Conservation (phyloP, 768 basidiomycete species). For the Tulasnella sp. region DNA sequence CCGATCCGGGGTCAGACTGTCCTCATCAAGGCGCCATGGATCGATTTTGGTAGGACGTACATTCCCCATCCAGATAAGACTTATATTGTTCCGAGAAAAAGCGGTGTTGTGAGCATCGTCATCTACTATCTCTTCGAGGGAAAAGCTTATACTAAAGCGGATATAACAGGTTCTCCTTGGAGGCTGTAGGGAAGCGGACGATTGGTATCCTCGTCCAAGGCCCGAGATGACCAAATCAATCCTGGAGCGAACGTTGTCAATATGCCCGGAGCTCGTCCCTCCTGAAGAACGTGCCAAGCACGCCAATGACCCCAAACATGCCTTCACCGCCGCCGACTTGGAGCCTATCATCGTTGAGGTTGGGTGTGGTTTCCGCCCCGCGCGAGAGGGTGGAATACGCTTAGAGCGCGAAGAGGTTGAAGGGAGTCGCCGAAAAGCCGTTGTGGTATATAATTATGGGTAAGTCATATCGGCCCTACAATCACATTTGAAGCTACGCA, state of each 20-base stretch:
- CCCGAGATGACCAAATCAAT: slow-evolving; percentile 52
- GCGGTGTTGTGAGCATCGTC: slow-evolving; percentile 32
- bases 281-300: neutral
- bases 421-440: slow-evolving; percentile 29
- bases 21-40: slow-evolving; percentile 39
- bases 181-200: slow-evolving; percentile 44
- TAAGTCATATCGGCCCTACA: slow-evolving; percentile 25
- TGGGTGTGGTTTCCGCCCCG: slow-evolving; percentile 54
- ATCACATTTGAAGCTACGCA: neutral
- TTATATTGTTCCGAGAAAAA: slow-evolving; percentile 54
- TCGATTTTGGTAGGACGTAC: slow-evolving; percentile 40
- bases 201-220: slow-evolving; percentile 61
- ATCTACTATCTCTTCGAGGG: neutral
- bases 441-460: slow-evolving; percentile 57
- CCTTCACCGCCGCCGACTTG: slow-evolving; percentile 31
- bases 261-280: slow-evolving; percentile 22
- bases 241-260: slow-evolving; percentile 37
- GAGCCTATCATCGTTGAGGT: slow-evolving; percentile 31
- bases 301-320: neutral
- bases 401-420: slow-evolving; percentile 37
- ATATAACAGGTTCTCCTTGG: slow-evolving; percentile 38
- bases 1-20: slow-evolving; percentile 27
- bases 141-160: neutral
- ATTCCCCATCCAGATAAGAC: slow-evolving; percentile 36
- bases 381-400: slow-evolving; percentile 54